Conservation (phyloP, 805 yeast species). For the Saturnispora ahearnii region DNA sequence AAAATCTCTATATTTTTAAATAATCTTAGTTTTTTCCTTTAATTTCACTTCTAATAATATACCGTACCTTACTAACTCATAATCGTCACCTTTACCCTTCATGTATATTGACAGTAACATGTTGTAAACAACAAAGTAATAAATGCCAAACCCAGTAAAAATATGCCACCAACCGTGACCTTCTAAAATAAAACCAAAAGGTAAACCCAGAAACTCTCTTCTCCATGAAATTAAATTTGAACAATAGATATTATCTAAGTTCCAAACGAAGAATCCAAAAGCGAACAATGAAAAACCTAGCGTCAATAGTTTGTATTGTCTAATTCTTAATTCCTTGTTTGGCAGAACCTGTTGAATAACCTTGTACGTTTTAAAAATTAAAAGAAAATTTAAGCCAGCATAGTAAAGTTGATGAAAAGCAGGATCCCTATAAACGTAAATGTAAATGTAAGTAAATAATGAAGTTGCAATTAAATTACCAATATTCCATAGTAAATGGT, state of each 20-base stretch:
- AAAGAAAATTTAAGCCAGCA: slow-evolving; percentile 65
- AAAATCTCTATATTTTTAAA: background rate
- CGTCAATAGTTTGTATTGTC: slow-evolving; percentile 22
- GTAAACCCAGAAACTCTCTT: slow-evolving; percentile 58
- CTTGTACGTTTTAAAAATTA: slow-evolving; percentile 48
- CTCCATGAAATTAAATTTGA: slow-evolving; percentile 46
- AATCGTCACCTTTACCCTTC: slow-evolving; percentile 46
- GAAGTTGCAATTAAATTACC: slow-evolving; percentile 29
- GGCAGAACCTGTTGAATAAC: slow-evolving; percentile 20
- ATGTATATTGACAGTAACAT: slow-evolving; percentile 67
- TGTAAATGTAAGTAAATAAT: slow-evolving; percentile 57
- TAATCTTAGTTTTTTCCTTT: background rate
- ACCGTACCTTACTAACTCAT: slow-evolving; percentile 49
- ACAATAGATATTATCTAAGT: slow-evolving; percentile 78
- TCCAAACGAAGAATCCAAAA: slow-evolving; percentile 80
- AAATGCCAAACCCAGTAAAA: slow-evolving; percentile 79
- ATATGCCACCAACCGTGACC: slow-evolving; percentile 99
- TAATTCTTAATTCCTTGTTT: slow-evolving; percentile 15
- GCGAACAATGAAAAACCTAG: slow-evolving; percentile 38
- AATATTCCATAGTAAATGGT: slow-evolving; percentile 16
- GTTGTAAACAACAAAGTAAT: slow-evolving; percentile 70
- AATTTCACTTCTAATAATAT: slow-evolving; percentile 41
- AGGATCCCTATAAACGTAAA: slow-evolving; percentile 65
- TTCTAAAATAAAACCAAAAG: slow-evolving; percentile 78
- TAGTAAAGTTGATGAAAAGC: slow-evolving; percentile 83